Evolutionary conservation across 495 filamentous ascomycete species (phyloP).

Genomic region (Penicillium coffeae): DNA sequence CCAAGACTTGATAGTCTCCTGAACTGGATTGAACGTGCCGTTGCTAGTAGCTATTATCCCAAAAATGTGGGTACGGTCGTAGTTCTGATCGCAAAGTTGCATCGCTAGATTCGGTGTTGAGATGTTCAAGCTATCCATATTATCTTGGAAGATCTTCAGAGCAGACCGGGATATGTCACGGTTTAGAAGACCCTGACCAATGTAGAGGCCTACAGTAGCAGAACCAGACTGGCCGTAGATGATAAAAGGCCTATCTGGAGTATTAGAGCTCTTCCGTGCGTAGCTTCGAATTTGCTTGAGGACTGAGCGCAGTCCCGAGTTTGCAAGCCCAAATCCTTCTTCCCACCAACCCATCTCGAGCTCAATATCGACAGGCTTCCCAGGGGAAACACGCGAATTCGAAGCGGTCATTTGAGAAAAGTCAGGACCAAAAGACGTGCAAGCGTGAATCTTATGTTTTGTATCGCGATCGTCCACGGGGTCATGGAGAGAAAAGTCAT

Average conservation of each 20-base stretch:
- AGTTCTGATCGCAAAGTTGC: constrained; percentile 30
- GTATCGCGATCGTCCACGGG: constrained; percentile 21
- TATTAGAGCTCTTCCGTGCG: constrained; percentile 7
- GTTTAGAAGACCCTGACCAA: constrained; percentile 15
- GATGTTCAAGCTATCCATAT: too few relatives aligned
- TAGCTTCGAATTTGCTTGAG: background rate
- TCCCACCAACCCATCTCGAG: too few relatives aligned
- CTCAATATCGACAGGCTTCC: too few relatives aligned
- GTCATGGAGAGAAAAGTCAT: constrained; percentile 28
- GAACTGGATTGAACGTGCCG: constrained; percentile 26
- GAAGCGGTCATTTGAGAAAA: too few relatives aligned
- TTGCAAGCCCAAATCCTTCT: too few relatives aligned
- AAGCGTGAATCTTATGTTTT: constrained; percentile 29
- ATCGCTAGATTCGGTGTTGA: constrained; percentile 29
- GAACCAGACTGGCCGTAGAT: background rate
- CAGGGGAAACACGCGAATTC: too few relatives aligned
- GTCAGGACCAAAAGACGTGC: constrained; percentile 28
- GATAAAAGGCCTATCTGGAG: constrained; percentile 1
- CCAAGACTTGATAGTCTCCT: constrained; percentile 31
- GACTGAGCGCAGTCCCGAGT: too few relatives aligned
- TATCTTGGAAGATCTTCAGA: constrained; percentile 14
- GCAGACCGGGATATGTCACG: constrained; percentile 18
- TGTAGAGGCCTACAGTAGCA: background rate
- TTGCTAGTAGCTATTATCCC: constrained; percentile 30
- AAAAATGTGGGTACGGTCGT: constrained; percentile 26